A percentile compares a stretch with the other conserved stretches of the same genome.
phyloP scores from a whole-genome alignment of 768 basidiomycete species.

The Brasilioporus rufonigricans region DNA sequence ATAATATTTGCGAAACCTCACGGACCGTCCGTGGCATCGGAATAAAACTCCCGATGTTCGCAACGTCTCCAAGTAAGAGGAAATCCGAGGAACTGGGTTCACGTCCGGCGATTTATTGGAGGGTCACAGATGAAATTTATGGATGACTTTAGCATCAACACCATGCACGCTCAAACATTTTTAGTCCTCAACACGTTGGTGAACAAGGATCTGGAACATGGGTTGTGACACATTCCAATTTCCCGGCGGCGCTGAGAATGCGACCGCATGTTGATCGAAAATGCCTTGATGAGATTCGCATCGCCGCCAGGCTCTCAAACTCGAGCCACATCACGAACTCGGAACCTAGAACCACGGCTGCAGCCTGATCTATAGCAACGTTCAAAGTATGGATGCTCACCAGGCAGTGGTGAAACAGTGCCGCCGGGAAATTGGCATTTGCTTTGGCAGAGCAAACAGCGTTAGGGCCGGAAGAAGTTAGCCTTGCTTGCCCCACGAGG shows the following conservation, averaged over 20 bases:
- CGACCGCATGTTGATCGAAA: conserved; percentile 8
- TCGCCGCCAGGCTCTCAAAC: not conserved
- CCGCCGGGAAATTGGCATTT: not conserved
- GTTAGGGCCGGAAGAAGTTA: not conserved
- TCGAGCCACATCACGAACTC: not conserved
- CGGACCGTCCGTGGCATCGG: conserved; percentile 13
- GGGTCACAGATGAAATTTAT: not conserved
- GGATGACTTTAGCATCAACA: not conserved
- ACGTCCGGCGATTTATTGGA: not conserved
- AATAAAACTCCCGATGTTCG: not conserved
- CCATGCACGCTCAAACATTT: not conserved
- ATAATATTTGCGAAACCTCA: not conserved
- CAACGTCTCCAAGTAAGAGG: not conserved
- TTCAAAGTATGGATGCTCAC: not conserved
- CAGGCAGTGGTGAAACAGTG: not conserved
- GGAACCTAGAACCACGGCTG: not conserved
- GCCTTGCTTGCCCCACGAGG: conserved; percentile 25
- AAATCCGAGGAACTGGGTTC: not conserved
- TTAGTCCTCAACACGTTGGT: conserved; percentile 12
- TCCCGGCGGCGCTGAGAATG: too few species aligned
- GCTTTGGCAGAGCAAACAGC: not conserved
- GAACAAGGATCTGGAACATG: not conserved
- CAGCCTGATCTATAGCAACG: not conserved
- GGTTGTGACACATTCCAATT: not conserved
- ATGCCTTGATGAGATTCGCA: not conserved